phyloP scores from a whole-genome alignment of 345 rosid genomes.

The Jatropha curcas region DNA sequence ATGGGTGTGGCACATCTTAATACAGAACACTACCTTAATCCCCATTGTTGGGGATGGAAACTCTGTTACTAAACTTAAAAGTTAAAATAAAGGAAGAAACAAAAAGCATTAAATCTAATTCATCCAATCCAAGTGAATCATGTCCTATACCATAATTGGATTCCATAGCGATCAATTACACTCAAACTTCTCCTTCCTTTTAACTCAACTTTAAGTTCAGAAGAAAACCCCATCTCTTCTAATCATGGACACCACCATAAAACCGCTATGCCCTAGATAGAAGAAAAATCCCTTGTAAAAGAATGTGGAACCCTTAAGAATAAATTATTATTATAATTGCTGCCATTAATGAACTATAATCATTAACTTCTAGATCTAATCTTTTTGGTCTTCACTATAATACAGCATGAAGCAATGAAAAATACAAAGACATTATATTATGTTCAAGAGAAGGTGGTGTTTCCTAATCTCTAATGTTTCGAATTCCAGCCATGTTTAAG shows the following conservation, averaged over 20 bases:
- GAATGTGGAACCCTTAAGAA: constrained; percentile 14
- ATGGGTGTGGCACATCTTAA: too few relatives aligned
- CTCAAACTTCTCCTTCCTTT: constrained; percentile 21
- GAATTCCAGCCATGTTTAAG: constrained; percentile 30
- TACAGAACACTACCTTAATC: too few relatives aligned
- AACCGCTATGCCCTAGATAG: constrained; percentile 17
- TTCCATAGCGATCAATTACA: constrained; percentile 24
- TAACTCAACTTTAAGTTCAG: constrained; percentile 10
- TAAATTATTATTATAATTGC: constrained; percentile 43
- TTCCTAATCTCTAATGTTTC: constrained; percentile 31
- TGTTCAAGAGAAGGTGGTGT: constrained; percentile 32
- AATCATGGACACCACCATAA: constrained; percentile 54
- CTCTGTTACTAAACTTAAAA: too few relatives aligned
- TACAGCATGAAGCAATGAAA: background rate
- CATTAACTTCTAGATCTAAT: constrained; percentile 22
- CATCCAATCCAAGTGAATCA: too few relatives aligned
- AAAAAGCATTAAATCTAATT: background rate
- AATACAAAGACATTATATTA: background rate
- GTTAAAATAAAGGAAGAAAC: background rate
- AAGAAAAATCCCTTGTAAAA: background rate
- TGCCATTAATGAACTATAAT: constrained; percentile 44
- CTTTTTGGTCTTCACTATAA: constrained; percentile 11
- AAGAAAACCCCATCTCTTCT: constrained; percentile 27
- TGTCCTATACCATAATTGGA: constrained; percentile 18
- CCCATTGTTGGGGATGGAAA: too few relatives aligned